phyloP scores from a whole-genome alignment of 768 basidiomycete species.

The Coprinopsis cinerea region DNA sequence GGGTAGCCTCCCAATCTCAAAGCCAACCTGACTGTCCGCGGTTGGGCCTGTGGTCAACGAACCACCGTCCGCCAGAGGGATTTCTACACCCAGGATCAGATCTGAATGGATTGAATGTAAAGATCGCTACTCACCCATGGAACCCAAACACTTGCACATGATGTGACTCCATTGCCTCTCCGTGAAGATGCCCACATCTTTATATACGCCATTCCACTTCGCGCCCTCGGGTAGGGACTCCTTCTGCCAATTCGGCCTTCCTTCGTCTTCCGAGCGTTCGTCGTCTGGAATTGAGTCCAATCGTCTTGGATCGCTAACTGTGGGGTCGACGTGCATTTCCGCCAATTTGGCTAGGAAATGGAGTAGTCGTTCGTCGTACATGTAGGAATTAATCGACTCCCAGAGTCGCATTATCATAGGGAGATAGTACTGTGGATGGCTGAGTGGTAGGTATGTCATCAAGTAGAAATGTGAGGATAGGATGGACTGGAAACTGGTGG shows the following conservation, averaged over 20 bases:
- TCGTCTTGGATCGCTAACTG: conserved; percentile 65
- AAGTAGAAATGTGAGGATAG: conserved; percentile 83
- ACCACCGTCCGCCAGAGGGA: conserved; percentile 66
- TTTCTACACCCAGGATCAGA: conserved; percentile 56
- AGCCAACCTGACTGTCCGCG: conserved; percentile 66
- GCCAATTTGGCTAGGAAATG: conserved; percentile 73
- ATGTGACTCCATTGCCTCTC: conserved; percentile 80
- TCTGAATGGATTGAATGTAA: conserved; percentile 9
- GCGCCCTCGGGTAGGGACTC: conserved; percentile 33
- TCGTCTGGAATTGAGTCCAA: conserved; percentile 67
- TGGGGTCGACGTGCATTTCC: conserved; percentile 77
- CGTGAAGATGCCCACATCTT: conserved; percentile 82
- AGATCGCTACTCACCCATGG: conserved; percentile 68
- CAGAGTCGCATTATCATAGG: conserved; percentile 82
- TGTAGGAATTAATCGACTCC: conserved; percentile 85
- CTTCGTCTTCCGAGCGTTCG: conserved; percentile 56
- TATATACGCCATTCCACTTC: conserved; percentile 71
- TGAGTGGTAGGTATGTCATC: conserved; percentile 78
- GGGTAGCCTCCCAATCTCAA: conserved; percentile 68
- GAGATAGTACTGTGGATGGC: conserved; percentile 79
- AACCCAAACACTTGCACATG: conserved; percentile 84
- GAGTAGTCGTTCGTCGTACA: conserved; percentile 87
- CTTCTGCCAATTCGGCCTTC: conserved; percentile 47
- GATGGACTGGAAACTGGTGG: conserved; percentile 43
- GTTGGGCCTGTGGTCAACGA: conserved; percentile 71